These are phyloP conservation scores for Plantago coronopus DNA, from an alignment of 305 asterid genomes.

Conservation along the genomic window DNA sequence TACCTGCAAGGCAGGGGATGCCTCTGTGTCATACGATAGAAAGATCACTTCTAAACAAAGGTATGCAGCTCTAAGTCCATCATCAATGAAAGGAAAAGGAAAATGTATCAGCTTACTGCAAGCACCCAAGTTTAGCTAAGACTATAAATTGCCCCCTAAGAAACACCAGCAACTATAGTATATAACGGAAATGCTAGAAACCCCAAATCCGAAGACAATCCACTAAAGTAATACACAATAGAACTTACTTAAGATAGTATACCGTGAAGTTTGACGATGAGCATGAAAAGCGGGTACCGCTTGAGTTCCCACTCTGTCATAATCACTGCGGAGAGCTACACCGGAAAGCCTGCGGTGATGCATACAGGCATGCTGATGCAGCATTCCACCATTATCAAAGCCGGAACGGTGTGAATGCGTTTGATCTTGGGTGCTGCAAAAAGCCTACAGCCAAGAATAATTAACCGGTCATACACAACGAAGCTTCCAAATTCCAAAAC, in stretches of 20 bases:
- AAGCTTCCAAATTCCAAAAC: no score
- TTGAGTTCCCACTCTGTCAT: slow-evolving; percentile 21
- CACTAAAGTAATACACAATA: neutral
- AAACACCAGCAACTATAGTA: neutral
- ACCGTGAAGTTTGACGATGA: slow-evolving; percentile 32
- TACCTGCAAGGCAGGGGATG: neutral
- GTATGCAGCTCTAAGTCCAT: neutral
- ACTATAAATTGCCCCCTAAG: neutral
- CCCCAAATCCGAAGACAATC: neutral
- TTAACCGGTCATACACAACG: no score
- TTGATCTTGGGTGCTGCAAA: slow-evolving; percentile 27
- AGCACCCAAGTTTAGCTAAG: neutral
- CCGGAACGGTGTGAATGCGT: slow-evolving; percentile 20
- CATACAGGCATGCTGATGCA: slow-evolving; percentile 13
- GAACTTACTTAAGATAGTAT: slow-evolving; percentile 19
- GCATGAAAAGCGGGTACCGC: slow-evolving; percentile 17
- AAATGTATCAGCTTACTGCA: neutral
- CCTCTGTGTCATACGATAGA: neutral
- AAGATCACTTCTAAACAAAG: neutral
- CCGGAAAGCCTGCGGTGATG: slow-evolving; percentile 18
- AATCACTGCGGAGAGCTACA: slow-evolving; percentile 22
- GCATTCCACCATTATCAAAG: slow-evolving; percentile 19
- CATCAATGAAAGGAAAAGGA: no score
- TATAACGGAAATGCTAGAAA: neutral
- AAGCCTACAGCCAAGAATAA: slow-evolving; percentile 24